Evolutionary conservation across 441 rosid species (phyloP), one percentile per base, ranked within the genome.

Genomic region (Eutrema salsugineum): DNA sequence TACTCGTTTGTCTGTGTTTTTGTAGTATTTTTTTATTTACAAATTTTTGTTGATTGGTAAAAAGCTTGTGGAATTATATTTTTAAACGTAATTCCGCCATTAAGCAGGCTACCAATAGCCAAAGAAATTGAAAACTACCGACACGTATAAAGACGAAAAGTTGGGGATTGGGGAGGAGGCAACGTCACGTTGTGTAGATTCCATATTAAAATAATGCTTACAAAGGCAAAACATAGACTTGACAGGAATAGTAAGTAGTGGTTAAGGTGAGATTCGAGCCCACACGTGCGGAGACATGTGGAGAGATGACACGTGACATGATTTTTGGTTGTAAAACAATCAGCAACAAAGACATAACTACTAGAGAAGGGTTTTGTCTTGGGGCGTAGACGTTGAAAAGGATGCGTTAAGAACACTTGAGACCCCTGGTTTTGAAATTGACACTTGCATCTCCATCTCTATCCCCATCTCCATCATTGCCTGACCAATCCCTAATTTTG

Each of bases 251-350:
- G 46, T 51, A 62, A 60, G 32, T 61, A 55, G 75, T 76, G 79
- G 79, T 56, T 63, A 46, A 40, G 20, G 48, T 11, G 67, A 70
- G 42, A 70, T 55, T 57, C 62, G 79, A 62, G 75, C 75, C 79
- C 79, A 76, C 75, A 15, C 75, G 75, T 47, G 75, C 46, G 46
- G 71, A 8, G 71, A 76, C 75, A 63, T 19, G 12, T 22, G 70
- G 75, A 55, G 58, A 68, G 71, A 54, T 55, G 64, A 47, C 71
- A 76, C 55, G 75, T 50, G 75, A 56, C 39, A 47, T 68, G 54
- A 46, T 30, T 30, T 60, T 42, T 51, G 40, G 28, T 28, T 51
- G 73, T 61, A 42, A 38, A 67, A 68, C 57, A 53, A 75, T 44
- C 61, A 67, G 53, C 50, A 44, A 75, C 63, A 61, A 68, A 17